Evolutionary conservation across 257 asterid species (phyloP), one percentile per base, ranked within the genome.

Genomic region (Rauvolfia tetraphylla): DNA sequence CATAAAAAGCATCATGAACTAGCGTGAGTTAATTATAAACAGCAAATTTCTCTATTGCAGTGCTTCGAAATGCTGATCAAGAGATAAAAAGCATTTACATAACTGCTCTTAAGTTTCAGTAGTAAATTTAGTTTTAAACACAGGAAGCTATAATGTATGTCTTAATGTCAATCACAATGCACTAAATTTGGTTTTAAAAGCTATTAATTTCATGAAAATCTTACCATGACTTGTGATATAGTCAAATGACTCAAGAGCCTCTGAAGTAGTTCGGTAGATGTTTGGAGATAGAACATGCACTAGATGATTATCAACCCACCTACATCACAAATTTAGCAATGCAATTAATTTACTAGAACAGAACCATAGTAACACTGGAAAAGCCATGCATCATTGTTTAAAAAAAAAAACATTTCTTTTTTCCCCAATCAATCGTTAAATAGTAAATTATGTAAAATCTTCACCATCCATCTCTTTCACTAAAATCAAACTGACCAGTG

Each of bases 301-400:
- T 86, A 93, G 82, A 85, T 91, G 98, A 81, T 87, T 84, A 83
- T 93, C 98, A 86, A 92, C 98, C 98, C 97, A 93, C 83, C 98
- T 93, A 86, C 85, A 91, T 69, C 70, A 74, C 20, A 77, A 75
- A 71, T 63, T 46, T 66, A 46, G 78, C 11, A 70, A 75, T 84
- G 78, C 36, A 59, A 68, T 61, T 33, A 7, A 75, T 44, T 57
- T 22, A 7, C 49, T 57, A 14, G 48, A 15, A 69, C 67, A 71
- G 29, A 63, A 65, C 31, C 27, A 58, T 10, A 49, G 29, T 33
- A 72, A n/a, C n/a, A n/a, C 3, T 14, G 53, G 27, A 63, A 61
- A 53, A 23, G 13, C 31, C 7, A 18, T 46, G 51, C 70, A 36
- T 31, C 25, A 48, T n/a, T 9, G 1, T 36, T 0, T 41, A n/a